Percentiles rank a stretch among this genome's conserved stretches.
Evolutionary conservation across 108 stramenopile species (phyloP).

Genomic region (Cyclotella kingstonii): DNA sequence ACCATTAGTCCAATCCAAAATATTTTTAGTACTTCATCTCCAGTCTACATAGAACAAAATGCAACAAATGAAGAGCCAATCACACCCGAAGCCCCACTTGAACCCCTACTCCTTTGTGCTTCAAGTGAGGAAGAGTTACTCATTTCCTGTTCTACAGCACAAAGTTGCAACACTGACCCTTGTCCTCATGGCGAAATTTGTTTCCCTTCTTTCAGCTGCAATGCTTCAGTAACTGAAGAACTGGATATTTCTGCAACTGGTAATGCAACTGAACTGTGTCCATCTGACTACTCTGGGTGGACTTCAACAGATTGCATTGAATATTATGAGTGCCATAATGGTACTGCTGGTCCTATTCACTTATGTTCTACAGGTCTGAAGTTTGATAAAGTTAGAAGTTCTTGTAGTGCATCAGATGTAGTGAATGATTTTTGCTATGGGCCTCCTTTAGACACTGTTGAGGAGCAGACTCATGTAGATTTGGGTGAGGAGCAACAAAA

Average conservation of each 20-base stretch:
- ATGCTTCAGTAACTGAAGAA: neutral
- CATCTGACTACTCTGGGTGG: conserved; percentile 14
- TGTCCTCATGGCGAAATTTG: conserved; percentile 28
- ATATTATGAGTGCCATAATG: conserved; percentile 21
- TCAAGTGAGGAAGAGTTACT: conserved; percentile 6
- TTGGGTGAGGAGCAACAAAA: neutral
- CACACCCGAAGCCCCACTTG: neutral
- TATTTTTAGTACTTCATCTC: neutral
- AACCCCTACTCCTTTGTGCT: conserved; percentile 17
- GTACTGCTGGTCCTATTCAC: conserved; percentile 5
- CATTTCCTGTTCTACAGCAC: conserved; percentile 22
- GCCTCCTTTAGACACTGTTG: neutral
- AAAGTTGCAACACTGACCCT: conserved; percentile 1
- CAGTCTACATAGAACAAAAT: no score
- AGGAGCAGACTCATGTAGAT: neutral
- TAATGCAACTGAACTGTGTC: neutral
- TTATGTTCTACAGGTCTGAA: conserved; percentile 8
- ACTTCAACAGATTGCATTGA: conserved; percentile 15
- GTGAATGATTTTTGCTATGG: conserved; percentile 29
- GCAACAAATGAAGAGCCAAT: neutral
- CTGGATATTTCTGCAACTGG: neutral
- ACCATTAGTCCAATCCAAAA: neutral
- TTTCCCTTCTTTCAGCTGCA: conserved; percentile 24
- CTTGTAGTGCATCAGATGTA: neutral
- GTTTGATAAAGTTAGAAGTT: conserved; percentile 19